Conservation (phyloP, 2,329 filamentous ascomycete species). For the Pseudogymnoascus sp. region DNA sequence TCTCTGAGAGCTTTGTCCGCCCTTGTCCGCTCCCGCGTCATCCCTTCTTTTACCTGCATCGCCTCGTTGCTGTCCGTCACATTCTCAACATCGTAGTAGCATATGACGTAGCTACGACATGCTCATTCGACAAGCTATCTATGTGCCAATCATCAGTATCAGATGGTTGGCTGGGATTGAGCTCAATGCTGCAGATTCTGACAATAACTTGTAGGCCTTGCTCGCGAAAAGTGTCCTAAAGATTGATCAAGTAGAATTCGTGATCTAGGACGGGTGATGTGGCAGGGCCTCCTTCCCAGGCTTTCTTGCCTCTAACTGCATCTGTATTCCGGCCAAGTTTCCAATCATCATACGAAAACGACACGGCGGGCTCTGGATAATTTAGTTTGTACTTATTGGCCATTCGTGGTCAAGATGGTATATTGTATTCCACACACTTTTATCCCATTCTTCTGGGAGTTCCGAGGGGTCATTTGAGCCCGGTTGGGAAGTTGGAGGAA, state of each 20-base stretch:
- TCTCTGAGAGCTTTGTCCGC: no score
- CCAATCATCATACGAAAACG: slow-evolving; percentile 9
- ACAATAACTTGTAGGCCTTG: not conserved
- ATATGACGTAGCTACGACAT: not conserved
- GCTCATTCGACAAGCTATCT: not conserved
- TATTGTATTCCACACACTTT: no score
- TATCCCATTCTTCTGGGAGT: slow-evolving; percentile 4
- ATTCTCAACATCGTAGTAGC: no score
- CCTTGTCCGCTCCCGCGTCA: no score
- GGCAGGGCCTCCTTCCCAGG: no score
- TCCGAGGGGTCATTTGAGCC: not conserved
- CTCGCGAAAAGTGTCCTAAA: not conserved
- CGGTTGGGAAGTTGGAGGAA: slow-evolving; percentile 4
- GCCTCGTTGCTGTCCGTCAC: not conserved
- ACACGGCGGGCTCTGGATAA: not conserved
- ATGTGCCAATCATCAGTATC: not conserved
- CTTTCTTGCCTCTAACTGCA: no score
- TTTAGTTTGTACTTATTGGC: no score
- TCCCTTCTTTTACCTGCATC: no score
- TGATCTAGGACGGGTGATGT: no score
- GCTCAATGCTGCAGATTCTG: not conserved
- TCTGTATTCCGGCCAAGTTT: not conserved
- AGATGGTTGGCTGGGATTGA: no score
- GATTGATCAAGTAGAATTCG: not conserved
- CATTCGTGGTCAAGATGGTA: no score